phyloP scores from a whole-genome alignment of 495 filamentous ascomycete species.

The Daldinia vernicosa region DNA sequence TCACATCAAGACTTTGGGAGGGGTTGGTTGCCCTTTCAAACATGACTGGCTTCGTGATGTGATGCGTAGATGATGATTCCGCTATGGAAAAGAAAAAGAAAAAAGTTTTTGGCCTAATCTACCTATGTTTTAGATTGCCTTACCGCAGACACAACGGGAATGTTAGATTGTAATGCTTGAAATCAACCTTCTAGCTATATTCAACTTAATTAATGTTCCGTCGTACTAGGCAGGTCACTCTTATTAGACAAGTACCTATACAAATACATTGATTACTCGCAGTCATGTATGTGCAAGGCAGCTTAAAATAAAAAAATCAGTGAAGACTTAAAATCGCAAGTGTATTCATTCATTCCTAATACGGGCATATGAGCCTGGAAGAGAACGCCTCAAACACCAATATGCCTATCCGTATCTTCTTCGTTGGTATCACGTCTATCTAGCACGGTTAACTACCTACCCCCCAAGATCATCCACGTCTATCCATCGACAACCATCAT shows the following conservation, averaged over 20 bases:
- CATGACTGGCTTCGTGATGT: background rate
- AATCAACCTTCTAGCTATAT: background rate
- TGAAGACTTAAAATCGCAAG: constrained; percentile 2
- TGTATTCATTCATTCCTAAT: constrained; percentile 16
- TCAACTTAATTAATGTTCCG: background rate
- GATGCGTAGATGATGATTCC: background rate
- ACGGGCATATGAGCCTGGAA: background rate
- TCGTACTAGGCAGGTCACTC: background rate
- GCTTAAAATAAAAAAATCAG: background rate
- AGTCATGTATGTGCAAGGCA: background rate
- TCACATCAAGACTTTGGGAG: background rate
- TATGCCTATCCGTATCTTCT: constrained; percentile 26
- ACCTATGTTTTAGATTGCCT: background rate
- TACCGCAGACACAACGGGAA: background rate
- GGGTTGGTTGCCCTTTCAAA: background rate
- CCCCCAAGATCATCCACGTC: background rate
- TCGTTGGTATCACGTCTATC: constrained; percentile 39
- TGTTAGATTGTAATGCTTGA: background rate
- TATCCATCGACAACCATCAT: constrained; percentile 72
- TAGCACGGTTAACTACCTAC: background rate
- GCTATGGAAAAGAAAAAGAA: too few species aligned
- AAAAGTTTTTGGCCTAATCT: background rate
- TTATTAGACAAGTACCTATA: background rate
- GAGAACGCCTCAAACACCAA: constrained; percentile 38
- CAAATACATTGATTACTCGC: background rate